These are phyloP conservation scores for Fusarium decemcellulare DNA, from an alignment of 2,329 filamentous ascomycete species.

Conservation along the genomic window DNA sequence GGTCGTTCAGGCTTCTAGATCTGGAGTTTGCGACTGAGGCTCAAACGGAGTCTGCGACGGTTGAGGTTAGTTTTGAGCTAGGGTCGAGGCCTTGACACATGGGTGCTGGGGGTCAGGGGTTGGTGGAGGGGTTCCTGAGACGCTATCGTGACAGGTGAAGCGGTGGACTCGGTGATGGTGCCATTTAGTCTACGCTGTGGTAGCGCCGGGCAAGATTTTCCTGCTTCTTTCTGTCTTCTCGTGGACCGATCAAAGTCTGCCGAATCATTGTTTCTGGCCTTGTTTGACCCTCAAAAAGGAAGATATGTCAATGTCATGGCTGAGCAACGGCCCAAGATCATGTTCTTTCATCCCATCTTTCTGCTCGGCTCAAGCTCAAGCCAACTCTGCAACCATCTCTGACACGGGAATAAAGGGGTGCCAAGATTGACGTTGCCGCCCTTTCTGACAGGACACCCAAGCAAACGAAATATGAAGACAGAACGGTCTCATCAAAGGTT, in stretches of 20 bases:
- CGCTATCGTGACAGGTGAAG: constrained; percentile 22
- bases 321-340: background rate
- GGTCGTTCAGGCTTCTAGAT: constrained; percentile 19
- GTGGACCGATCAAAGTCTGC: no score
- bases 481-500: constrained; percentile 17
- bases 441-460: no score
- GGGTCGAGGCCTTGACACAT: constrained; percentile 32
- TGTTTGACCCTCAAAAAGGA: no score
- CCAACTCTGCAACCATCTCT: constrained; percentile 6
- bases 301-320: no score
- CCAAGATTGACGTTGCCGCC: constrained; percentile 6
- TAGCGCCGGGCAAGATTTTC: background rate
- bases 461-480: constrained; percentile 20
- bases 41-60: constrained; percentile 44
- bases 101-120: constrained; percentile 27
- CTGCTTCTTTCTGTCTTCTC: background rate
- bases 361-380: background rate
- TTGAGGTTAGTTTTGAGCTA: constrained; percentile 38
- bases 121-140: constrained; percentile 26
- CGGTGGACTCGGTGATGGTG: constrained; percentile 14
- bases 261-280: no score
- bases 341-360: constrained; percentile 11
- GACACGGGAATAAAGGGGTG: constrained; percentile 17
- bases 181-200: background rate
- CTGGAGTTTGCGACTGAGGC: constrained; percentile 41